Base-by-base conservation (phyloP, 164 flowering plant species). In the Aristolochia californica region DNA sequence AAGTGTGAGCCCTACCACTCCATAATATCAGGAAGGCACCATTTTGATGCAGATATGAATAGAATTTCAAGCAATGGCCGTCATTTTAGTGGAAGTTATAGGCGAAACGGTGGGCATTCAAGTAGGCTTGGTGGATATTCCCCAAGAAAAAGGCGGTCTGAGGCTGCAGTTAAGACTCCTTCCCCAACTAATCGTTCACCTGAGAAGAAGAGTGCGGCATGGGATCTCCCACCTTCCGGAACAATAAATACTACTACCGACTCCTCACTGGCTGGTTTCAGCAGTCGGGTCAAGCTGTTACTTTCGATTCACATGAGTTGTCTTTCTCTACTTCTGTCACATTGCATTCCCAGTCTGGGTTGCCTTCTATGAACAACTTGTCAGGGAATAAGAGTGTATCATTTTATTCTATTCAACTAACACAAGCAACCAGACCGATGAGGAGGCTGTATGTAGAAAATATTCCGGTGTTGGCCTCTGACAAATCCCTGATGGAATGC, bases 81-180 rank as follows among this genome's bases (percentile, higher is more conserved):
- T 17, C 51, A 60, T 59, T 73, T 76, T 50, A 68, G 62, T 63
- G 72, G 78, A 57, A 81, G 77, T 52, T 63, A 75, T 61, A 65
- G 70, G 24, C 72, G 81, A 49, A 78, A 79, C 67, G 72, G 70
- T 66, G 82, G 64, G 5, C 75, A 70, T 60, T 57, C 74, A 56
- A 83, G 93, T 74, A 80, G 86, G 58, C 95, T 90, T 69, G 97
- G 99, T 57, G 96, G 99, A 15, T 94, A 94, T 76, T 94, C 99
- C 13, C 99, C 99, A 8, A 82, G 97, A 72, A 94, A 88, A 78
- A 80, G 95, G 70, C 88, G 74, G 74, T 68, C 71, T 53, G 95
- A 84, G 59, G 77, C 78, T 62, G 84, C 87, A 66, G 69, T 70
- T 57, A 80, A 64, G 70, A 88, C 87, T 58, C 91, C 95, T 65